Base-by-base conservation (phyloP, 495 filamentous ascomycete species). In the Oleoguttula mirabilis region DNA sequence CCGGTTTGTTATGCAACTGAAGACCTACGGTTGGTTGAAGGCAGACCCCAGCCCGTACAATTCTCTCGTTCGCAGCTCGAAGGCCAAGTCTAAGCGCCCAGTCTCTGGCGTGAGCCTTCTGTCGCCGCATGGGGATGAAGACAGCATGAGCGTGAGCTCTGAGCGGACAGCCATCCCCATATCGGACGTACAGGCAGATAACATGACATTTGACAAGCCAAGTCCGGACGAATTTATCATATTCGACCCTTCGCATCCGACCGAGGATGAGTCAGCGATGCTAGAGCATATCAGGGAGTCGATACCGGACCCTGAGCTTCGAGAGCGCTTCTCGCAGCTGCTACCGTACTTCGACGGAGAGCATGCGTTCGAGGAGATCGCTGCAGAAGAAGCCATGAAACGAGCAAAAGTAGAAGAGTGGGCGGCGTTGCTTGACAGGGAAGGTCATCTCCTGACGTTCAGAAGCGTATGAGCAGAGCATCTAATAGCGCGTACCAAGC, bases 1-100 rank as follows among this genome's bases (percentile, higher is more conserved):
- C 41, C 85, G 86, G 20, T 94, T 88, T 80, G 88, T 93, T 0
- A 90, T 80, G 1, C 86, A 93, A 58, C 69, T 98, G 1, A 77
- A 88, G 41, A 83, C 82, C 11, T 96, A 88, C 54, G 84, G 80
- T 2, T 87, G 88, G 66, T 74, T 96, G 42, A 73, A 57, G 24
- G 6, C 15, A 30, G 39, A 38, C 10, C 16, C 32, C 15, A 17
- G 7, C 32, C 5, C 10, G 6, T 35, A 11, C 15, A 6, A 17
- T 10, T 5, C 6, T 14, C 6, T 11, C 32, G n/a, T n/a, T n/a
- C n/a, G n/a, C n/a, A n/a, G n/a, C n/a, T 33, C 12, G 16, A 36
- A 40, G 32, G 27, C 8, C 8, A 8, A 30, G 27, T 30, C 27
- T 17, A 21, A 32, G 10, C 39, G 39, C 7, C 34, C 46, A 6